Conservation (phyloP, 768 basidiomycete species). For the Naganishia vaughanmartiniae region DNA sequence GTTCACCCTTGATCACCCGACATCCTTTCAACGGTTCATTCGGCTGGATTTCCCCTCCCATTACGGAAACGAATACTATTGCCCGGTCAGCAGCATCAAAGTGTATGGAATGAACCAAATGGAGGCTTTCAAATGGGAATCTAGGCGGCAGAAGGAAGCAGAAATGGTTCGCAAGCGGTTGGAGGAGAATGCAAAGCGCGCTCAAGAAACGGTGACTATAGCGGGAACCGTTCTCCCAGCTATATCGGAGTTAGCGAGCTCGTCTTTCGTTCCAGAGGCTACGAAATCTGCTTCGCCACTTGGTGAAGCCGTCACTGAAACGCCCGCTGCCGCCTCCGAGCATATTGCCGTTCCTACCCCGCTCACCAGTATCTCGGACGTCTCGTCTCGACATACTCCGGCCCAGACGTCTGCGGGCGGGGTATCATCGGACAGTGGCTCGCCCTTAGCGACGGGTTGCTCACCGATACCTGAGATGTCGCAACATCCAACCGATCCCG, state of each 20-base stretch:
- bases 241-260: neutral
- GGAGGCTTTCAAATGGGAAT: constrained; percentile 84
- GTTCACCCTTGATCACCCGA: constrained; percentile 47
- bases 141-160: constrained; percentile 39
- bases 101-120: constrained; percentile 95
- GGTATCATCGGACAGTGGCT: neutral
- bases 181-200: constrained; percentile 23
- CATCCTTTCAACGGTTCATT: constrained; percentile 81
- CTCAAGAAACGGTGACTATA: neutral
- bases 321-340: neutral
- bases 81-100: constrained; percentile 84
- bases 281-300: neutral
- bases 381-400: neutral
- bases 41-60: constrained; percentile 90
- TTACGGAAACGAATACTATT: constrained; percentile 94
- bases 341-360: neutral
- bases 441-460: neutral
- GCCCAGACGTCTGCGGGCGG: neutral
- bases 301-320: neutral
- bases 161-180: constrained; percentile 24
- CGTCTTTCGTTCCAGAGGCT: neutral
- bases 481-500: neutral
- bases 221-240: neutral
- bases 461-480: neutral
- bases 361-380: neutral